Evolutionary conservation across 2,329 filamentous ascomycete species (phyloP).

Genomic region (Sordariomycetes sp.): DNA sequence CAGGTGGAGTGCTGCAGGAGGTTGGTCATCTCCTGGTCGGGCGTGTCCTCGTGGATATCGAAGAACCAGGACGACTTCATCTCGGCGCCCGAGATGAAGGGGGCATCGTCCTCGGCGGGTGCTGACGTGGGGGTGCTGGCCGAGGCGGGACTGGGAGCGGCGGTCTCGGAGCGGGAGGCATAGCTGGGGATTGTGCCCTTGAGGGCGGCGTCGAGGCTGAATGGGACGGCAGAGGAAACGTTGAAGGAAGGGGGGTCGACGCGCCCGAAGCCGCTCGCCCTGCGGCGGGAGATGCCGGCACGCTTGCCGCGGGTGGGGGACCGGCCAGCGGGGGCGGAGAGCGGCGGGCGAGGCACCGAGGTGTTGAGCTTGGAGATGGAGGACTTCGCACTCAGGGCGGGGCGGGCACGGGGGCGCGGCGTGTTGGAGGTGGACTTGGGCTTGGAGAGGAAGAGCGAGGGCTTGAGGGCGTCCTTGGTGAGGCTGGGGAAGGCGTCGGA

Average conservation of each 20-base stretch:
- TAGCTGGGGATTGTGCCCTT: slow-evolving; percentile 63
- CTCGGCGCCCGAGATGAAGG: slow-evolving; percentile 36
- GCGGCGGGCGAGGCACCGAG: slow-evolving; percentile 34
- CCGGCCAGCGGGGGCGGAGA: slow-evolving; percentile 65
- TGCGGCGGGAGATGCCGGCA: slow-evolving; percentile 49
- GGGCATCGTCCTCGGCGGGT: slow-evolving; percentile 10
- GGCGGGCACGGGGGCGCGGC: slow-evolving; percentile 12
- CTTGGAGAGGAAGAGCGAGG: slow-evolving; percentile 29
- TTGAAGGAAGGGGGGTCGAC: slow-evolving; percentile 58
- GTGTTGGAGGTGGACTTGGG: slow-evolving; percentile 19
- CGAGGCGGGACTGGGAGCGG: slow-evolving; percentile 17
- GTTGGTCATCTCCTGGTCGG: slow-evolving; percentile 84
- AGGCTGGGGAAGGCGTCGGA: slow-evolving; percentile 15
- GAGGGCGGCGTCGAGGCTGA: slow-evolving; percentile 77
- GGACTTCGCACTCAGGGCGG: slow-evolving; percentile 35
- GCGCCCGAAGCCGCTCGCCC: slow-evolving; percentile 49
- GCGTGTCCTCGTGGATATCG: slow-evolving; percentile 76
- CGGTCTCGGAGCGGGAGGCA: slow-evolving; percentile 27
- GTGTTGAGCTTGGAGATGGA: slow-evolving; percentile 35
- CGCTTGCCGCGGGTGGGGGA: slow-evolving; percentile 66
- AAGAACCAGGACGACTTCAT: neutral
- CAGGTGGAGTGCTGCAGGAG: slow-evolving; percentile 85
- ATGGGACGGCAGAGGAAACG: slow-evolving; percentile 45
- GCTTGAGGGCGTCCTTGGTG: slow-evolving; percentile 35
- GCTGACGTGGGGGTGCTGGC: slow-evolving; percentile 11